Conservation (phyloP, 805 yeast genomes). For the Cyberlindnera samutprakarnensis region DNA sequence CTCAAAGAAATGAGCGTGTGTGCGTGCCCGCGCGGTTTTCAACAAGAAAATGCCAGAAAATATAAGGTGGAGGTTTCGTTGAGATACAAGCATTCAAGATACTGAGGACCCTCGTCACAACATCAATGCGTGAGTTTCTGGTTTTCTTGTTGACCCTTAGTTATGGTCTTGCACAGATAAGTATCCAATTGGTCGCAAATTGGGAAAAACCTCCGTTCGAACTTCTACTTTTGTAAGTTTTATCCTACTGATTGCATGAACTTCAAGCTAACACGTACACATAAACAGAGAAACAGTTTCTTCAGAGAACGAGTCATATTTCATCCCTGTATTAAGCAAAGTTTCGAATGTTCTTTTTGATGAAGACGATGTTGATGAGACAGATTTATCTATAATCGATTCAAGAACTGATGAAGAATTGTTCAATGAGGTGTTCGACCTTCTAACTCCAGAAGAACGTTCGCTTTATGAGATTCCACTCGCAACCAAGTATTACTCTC, state of each 20-base stretch:
- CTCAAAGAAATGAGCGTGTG: too few species aligned
- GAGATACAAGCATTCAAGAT: too few species aligned
- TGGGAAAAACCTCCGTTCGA: slow-evolving; percentile 24
- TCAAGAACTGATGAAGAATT: slow-evolving; percentile 13
- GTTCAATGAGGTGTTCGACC: slow-evolving; percentile 10
- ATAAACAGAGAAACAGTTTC: slow-evolving; percentile 18
- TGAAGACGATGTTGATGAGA: slow-evolving; percentile 6
- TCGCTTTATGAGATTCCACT: slow-evolving; percentile 19
- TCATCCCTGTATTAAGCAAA: slow-evolving; percentile 5
- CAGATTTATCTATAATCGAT: neutral
- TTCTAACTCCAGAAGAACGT: slow-evolving; percentile 13
- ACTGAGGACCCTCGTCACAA: too few species aligned
- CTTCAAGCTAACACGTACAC: neutral
- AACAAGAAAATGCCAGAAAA: too few species aligned
- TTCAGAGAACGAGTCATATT: slow-evolving; percentile 19
- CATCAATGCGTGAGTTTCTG: too few species aligned
- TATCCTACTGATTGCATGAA: neutral
- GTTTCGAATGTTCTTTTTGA: slow-evolving; percentile 8
- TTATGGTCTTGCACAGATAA: slow-evolving; percentile 11
- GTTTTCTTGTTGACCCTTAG: too few species aligned
- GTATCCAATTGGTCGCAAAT: slow-evolving; percentile 18
- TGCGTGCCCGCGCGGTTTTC: too few species aligned
- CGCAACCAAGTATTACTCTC: slow-evolving; percentile 38
- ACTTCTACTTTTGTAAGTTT: slow-evolving; percentile 20
- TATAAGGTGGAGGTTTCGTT: too few species aligned